Conservation (phyloP, 345 rosid genomes). For the Salix dunnii region DNA sequence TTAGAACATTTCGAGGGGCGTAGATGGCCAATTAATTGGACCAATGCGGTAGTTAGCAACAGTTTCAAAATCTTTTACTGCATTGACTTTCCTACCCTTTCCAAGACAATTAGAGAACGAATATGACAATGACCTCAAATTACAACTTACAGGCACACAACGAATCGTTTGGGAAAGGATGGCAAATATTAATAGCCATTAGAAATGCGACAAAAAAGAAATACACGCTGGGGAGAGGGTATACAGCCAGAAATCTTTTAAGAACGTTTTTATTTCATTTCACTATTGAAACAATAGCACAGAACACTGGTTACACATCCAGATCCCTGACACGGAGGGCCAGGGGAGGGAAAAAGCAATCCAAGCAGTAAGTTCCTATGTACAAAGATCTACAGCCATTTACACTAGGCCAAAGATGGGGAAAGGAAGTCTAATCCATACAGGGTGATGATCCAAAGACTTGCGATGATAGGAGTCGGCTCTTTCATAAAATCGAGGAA, state of each 20-base stretch:
- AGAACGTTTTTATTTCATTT: neutral
- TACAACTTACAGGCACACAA: neutral
- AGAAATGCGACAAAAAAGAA: neutral
- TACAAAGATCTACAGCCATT: neutral
- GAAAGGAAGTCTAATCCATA: neutral
- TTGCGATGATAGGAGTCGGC: neutral
- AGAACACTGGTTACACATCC: neutral
- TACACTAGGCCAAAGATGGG: neutral
- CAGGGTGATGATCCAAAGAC: neutral
- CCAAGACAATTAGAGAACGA: neutral
- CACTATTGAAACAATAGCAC: neutral
- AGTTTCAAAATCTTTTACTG: neutral
- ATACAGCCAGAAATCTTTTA: neutral
- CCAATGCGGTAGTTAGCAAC: neutral
- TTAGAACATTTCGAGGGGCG: neutral
- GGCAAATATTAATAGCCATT: neutral
- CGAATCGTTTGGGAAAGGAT: neutral
- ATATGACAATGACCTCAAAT: neutral
- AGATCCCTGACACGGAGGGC: neutral
- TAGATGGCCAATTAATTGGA: neutral
- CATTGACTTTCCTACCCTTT: neutral
- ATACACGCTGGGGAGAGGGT: neutral
- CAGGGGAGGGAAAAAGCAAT: neutral
- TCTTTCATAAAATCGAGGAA: neutral
- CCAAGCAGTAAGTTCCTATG: neutral